phyloP scores from a whole-genome alignment of 805 yeast species.

The Cyberlindnera mycetangii region DNA sequence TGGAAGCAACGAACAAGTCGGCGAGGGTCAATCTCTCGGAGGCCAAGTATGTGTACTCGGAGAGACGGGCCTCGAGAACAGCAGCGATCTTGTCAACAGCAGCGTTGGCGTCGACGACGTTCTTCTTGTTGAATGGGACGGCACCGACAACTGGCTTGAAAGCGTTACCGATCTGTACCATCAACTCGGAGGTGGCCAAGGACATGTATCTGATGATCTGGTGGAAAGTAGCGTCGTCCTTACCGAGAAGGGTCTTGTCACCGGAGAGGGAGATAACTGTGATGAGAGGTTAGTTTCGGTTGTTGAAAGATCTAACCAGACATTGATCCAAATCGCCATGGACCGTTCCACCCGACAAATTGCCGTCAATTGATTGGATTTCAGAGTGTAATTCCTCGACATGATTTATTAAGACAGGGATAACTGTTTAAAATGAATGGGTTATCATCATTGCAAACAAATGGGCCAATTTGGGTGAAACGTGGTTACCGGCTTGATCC shows the following conservation, averaged over 20 bases:
- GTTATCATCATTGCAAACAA: constrained; percentile 52
- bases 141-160: constrained; percentile 63
- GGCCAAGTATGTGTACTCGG: constrained; percentile 62
- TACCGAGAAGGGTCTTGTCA: constrained; percentile 55
- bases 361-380: constrained; percentile 13
- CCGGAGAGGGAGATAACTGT: constrained; percentile 34
- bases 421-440: constrained; percentile 58
- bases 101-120: constrained; percentile 44
- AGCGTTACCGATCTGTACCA: constrained; percentile 44
- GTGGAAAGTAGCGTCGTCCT: constrained; percentile 57
- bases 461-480: not conserved
- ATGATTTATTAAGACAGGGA: constrained; percentile 80
- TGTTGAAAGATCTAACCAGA: not conserved
- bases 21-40: constrained; percentile 67
- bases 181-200: constrained; percentile 65
- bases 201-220: constrained; percentile 73
- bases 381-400: constrained; percentile 67
- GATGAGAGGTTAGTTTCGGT: not conserved
- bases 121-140: constrained; percentile 74
- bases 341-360: not conserved
- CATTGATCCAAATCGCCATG: not conserved
- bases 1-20: constrained; percentile 54
- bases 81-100: constrained; percentile 35
- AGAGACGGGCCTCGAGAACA: constrained; percentile 54
- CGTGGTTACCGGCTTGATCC: not conserved